Base-by-base conservation (phyloP, 495 filamentous ascomycete species). In the Podospora pseudopauciseta region DNA sequence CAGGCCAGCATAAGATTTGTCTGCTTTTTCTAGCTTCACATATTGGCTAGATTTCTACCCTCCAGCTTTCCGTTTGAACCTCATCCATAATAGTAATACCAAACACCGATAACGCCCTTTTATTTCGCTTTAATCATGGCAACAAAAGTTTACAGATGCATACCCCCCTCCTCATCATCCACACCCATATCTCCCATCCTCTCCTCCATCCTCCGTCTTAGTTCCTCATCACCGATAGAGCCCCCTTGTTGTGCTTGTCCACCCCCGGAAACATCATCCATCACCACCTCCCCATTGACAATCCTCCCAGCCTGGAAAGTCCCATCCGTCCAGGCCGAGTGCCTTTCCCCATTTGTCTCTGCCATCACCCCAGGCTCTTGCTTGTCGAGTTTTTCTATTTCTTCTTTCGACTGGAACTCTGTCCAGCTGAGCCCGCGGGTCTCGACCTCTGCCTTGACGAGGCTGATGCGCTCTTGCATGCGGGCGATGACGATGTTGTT, bases 391-490 rank as follows among this genome's bases (percentile, higher is more conserved):
- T 73, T 71, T 53, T 75, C 75, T 16, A 60, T 73, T 60, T 80
- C 79, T 27, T 79, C 76, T 61, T 78, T 79, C 44, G 76, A 78
- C 64, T 76, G 72, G 66, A 85, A 79, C 73, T 91, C 89, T 64
- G 83, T 77, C 92, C 91, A 96, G 70, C 74, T 81, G 76, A 88
- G 79, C 2, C 93, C 93, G 23, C 93, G 84, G 32, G 78, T 71
- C 81, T 97, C 92, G 3, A 95, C 87, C 82, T 97, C 93, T 65
- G 67, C 76, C 75, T 85, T 88, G 66, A 96, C 76, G 58, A 94
- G 74, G 58, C 68, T 76, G 71, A 96, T 85, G 72, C 93, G 82
- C 80, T 88, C 87, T 62, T 86, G 81, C 89, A 94, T 94, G 62
- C 91, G 83, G 54, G 67, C 77, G 49, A 94, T 88, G 59, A 96